These are phyloP conservation scores for Apiotrichum sp. DNA, from an alignment of 1,284 basidiomycete species.

Conservation along the genomic window DNA sequence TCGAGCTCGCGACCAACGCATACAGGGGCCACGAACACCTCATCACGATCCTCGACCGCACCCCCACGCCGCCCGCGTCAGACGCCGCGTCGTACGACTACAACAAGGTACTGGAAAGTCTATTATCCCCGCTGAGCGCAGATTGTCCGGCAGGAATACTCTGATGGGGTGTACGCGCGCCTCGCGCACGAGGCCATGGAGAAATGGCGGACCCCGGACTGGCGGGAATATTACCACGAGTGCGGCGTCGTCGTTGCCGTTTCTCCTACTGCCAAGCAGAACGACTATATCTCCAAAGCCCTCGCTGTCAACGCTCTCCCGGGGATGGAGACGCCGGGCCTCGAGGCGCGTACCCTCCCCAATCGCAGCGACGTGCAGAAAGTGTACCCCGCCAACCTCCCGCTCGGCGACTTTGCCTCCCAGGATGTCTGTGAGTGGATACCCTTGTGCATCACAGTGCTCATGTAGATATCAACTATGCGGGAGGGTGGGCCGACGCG, in stretches of 20 bases:
- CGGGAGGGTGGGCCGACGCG: conserved; percentile 76
- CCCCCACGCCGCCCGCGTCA: conserved; percentile 9
- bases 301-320: conserved; percentile 12
- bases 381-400: conserved; percentile 11
- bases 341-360: conserved; percentile 5
- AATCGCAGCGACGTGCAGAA: conserved; percentile 12
- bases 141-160: conserved; percentile 32
- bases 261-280: neutral
- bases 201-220: conserved; percentile 45
- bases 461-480: conserved; percentile 55
- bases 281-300: conserved; percentile 10
- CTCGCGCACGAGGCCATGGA: conserved; percentile 25
- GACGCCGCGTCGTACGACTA: conserved; percentile 23
- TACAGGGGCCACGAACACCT: conserved; percentile 12
- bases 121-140: neutral
- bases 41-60: conserved; percentile 18
- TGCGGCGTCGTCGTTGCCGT: conserved; percentile 42
- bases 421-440: conserved; percentile 48
- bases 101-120: conserved; percentile 19
- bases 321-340: conserved; percentile 17
- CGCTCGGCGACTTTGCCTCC: conserved; percentile 13
- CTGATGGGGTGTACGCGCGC: conserved; percentile 15
- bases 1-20: conserved; percentile 10
- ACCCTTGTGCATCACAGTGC: neutral
- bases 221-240: conserved; percentile 71